A percentile compares a stretch with the other conserved stretches of the same genome.
Evolutionary conservation across 2,329 filamentous ascomycete species (phyloP).

Genomic region (Claviceps spartinae): DNA sequence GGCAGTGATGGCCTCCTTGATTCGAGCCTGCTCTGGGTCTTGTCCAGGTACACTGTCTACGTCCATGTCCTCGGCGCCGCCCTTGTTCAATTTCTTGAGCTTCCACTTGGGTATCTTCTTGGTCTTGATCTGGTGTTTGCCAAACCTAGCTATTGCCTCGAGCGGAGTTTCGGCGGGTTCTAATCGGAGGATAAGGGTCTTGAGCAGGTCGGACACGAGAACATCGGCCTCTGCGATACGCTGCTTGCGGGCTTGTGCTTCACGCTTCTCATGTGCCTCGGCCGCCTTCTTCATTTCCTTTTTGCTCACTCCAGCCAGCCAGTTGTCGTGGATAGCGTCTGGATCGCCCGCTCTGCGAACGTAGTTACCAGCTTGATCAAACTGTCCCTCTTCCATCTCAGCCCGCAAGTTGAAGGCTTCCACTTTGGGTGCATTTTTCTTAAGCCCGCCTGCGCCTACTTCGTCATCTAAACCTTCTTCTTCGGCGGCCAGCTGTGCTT

Average conservation of each 20-base stretch:
- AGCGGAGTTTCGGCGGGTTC: constrained; percentile 75
- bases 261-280: constrained; percentile 74
- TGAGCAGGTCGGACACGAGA: constrained; percentile 60
- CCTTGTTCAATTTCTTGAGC: constrained; percentile 51
- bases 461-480: constrained; percentile 77
- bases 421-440: constrained; percentile 83
- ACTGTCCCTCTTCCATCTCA: constrained; percentile 85
- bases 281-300: constrained; percentile 84
- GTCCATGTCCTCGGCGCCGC: constrained; percentile 48
- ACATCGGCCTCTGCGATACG: constrained; percentile 63
- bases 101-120: constrained; percentile 51
- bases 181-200: constrained; percentile 56
- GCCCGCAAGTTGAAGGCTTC: constrained; percentile 90
- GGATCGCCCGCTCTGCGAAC: constrained; percentile 80
- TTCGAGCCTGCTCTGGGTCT: constrained; percentile 53
- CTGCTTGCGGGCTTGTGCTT: constrained; percentile 59
- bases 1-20: constrained; percentile 61
- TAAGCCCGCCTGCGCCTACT: constrained; percentile 77
- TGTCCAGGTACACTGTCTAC: constrained; percentile 42
- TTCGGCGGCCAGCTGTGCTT: constrained; percentile 55
- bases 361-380: constrained; percentile 84
- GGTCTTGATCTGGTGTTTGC: constrained; percentile 50
- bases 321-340: constrained; percentile 80
- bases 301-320: constrained; percentile 85
- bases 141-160: constrained; percentile 74